Percentiles rank a stretch among this genome's conserved stretches.
phyloP scores from a whole-genome alignment of 441 rosid genomes.

The Euphorbia celastroides region DNA sequence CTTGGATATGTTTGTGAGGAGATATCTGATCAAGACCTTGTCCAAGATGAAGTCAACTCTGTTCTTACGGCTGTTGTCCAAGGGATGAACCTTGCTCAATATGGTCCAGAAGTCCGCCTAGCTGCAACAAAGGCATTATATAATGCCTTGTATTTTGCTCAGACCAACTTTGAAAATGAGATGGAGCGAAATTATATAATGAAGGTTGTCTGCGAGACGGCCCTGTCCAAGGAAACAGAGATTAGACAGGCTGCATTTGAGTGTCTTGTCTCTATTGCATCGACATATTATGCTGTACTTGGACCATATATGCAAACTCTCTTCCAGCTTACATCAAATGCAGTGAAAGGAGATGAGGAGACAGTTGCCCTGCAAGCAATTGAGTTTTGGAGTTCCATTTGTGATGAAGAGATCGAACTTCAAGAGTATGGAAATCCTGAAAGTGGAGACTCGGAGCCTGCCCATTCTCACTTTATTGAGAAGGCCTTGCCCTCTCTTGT shows the following conservation, averaged over 20 bases:
- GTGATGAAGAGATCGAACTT: constrained; percentile 92
- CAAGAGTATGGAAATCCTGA: constrained; percentile 64
- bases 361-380: constrained; percentile 87
- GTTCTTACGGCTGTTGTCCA: constrained; percentile 93
- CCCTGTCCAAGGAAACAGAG: constrained; percentile 70
- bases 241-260: constrained; percentile 90
- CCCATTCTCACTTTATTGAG: constrained; percentile 60
- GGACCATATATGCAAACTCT: constrained; percentile 82
- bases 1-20: constrained; percentile 95
- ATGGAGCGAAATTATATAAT: constrained; percentile 88
- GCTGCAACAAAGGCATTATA: constrained; percentile 78
- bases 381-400: constrained; percentile 94
- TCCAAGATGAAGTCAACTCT: constrained; percentile 77
- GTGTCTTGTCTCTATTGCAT: constrained; percentile 90
- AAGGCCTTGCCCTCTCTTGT: constrained; percentile 69
- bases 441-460: constrained; percentile 55
- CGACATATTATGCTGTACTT: constrained; percentile 72
- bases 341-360: constrained; percentile 86
- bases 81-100: constrained; percentile 78
- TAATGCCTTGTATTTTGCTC: constrained; percentile 88
- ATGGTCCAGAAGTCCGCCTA: constrained; percentile 65
- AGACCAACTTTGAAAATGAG: constrained; percentile 84
- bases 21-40: constrained; percentile 71
- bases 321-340: constrained; percentile 82
- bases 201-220: constrained; percentile 88